Conservation (phyloP, 805 yeast species). For the Myxozyma melibiosi region DNA sequence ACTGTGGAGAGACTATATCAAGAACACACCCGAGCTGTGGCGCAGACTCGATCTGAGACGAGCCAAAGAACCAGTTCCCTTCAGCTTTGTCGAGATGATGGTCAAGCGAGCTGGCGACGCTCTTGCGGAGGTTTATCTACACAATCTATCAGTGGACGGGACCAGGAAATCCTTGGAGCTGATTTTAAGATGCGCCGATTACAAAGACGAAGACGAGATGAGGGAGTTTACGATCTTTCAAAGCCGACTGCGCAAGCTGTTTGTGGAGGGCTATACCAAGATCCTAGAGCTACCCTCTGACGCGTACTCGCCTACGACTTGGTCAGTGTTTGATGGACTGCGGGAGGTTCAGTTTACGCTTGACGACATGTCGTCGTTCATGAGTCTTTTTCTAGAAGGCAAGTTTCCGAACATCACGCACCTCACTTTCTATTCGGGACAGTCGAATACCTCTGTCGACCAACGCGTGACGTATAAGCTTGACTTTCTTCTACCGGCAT, state of each 20-base stretch:
- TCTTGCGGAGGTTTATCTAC: constrained; percentile 5
- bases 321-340: constrained; percentile 5
- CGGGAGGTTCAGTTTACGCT: constrained; percentile 9
- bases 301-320: not conserved
- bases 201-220: not conserved
- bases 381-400: constrained; percentile 3
- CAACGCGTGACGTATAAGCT: not conserved
- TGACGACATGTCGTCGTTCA: constrained; percentile 2
- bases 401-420: not conserved
- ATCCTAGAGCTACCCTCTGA: not conserved
- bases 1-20: constrained; percentile 12
- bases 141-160: constrained; percentile 1
- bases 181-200: not conserved
- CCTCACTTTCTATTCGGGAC: constrained; percentile 1
- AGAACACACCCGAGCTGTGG: constrained; percentile 6
- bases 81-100: constrained; percentile 3
- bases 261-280: constrained; percentile 4
- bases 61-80: constrained; percentile 1
- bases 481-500: constrained; percentile 1
- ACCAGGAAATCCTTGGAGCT: not conserved
- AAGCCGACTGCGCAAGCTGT: constrained; percentile 1
- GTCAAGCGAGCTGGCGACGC: constrained; percentile 11
- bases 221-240: not conserved
- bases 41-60: constrained; percentile 3
- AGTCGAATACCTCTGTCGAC: not conserved